Conservation (phyloP, 495 filamentous ascomycete genomes). For the Delitschia confertaspora region DNA sequence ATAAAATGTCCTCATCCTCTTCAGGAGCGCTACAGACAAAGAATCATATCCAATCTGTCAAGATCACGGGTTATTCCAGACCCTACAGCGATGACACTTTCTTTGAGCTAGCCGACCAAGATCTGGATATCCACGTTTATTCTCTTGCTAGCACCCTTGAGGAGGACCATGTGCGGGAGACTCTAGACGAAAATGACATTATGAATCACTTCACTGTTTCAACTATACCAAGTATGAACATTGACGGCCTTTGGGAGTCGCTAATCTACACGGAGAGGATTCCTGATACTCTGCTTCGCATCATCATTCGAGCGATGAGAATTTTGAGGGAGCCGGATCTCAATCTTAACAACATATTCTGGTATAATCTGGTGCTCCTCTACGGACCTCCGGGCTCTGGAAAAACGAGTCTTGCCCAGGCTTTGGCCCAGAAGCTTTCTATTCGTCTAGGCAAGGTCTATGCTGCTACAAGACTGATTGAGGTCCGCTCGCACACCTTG, state of each 20-base stretch:
- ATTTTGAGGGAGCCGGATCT: constrained; percentile 23
- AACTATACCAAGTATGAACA: constrained; percentile 35
- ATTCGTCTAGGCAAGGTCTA: constrained; percentile 44
- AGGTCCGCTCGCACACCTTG: constrained; percentile 44
- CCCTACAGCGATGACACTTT: not conserved
- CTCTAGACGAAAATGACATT: constrained; percentile 8
- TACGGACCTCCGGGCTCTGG: constrained; percentile 51
- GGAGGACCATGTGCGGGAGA: constrained; percentile 4
- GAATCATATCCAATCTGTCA: constrained; percentile 24
- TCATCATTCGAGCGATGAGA: constrained; percentile 39
- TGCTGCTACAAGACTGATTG: constrained; percentile 39
- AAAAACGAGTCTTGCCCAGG: constrained; percentile 42
- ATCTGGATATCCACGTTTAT: constrained; percentile 33
- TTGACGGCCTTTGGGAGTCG: constrained; percentile 47
- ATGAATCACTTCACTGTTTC: constrained; percentile 29
- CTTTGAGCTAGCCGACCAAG: constrained; percentile 13
- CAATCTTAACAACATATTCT: constrained; percentile 28
- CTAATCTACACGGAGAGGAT: constrained; percentile 45
- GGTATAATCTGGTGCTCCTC: constrained; percentile 39
- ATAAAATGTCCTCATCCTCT: not conserved
- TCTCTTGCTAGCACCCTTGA: constrained; percentile 11
- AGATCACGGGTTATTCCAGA: constrained; percentile 29
- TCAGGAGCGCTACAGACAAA: constrained; percentile 5
- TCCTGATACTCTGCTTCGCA: constrained; percentile 38
- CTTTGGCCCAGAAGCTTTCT: constrained; percentile 48